These are phyloP conservation scores for Cytospora leucostoma DNA, from an alignment of 2,329 filamentous ascomycete species.

Conservation along the genomic window DNA sequence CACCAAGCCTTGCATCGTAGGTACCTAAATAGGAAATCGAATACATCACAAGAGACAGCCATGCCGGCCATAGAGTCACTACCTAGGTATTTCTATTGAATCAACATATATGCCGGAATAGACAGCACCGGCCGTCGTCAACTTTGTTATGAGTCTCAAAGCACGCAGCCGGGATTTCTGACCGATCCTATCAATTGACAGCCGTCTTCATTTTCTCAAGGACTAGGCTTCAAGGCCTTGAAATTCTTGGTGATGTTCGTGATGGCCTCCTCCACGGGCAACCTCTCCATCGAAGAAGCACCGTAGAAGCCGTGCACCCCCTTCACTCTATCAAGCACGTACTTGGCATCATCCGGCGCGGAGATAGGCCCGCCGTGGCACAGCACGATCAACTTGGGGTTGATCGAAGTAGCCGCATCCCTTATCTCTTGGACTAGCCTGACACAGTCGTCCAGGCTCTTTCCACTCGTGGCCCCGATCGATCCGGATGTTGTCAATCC, in stretches of 20 bases:
- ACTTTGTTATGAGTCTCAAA: background rate
- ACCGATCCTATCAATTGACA: background rate
- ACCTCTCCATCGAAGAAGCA: conserved; percentile 68
- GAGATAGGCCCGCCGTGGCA: conserved; percentile 72
- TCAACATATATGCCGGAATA: too few species aligned
- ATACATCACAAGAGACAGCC: too few species aligned
- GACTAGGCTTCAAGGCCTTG: conserved; percentile 31
- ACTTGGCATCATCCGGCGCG: conserved; percentile 62
- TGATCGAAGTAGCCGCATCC: conserved; percentile 58
- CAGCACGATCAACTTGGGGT: conserved; percentile 63
- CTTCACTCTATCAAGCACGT: conserved; percentile 59
- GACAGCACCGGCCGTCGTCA: background rate
- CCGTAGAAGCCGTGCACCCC: conserved; percentile 74
- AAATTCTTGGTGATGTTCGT: conserved; percentile 44
- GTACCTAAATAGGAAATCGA: background rate
- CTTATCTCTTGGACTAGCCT: conserved; percentile 62
- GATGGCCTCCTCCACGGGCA: conserved; percentile 69
- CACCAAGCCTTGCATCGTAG: background rate
- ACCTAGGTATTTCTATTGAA: too few species aligned
- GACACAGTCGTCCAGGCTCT: conserved; percentile 66
- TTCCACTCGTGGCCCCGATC: conserved; percentile 64
- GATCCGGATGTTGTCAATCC: conserved; percentile 62
- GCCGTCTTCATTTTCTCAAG: background rate
- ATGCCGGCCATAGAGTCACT: too few species aligned
- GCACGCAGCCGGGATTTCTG: background rate